Conservation (phyloP, 441 rosid species). For the Syzygium malaccense region DNA sequence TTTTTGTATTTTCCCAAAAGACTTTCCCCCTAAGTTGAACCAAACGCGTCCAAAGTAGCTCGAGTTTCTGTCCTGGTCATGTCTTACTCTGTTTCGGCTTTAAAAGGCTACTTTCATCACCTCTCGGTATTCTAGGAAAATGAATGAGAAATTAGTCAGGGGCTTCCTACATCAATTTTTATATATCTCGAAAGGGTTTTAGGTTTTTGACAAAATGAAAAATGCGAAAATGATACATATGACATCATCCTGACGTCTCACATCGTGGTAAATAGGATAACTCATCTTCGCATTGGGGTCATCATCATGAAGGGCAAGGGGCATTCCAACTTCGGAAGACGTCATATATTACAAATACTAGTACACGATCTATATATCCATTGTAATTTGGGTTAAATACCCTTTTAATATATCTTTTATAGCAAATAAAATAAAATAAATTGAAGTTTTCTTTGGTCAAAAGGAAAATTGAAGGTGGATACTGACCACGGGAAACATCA, state of each 20-base stretch:
- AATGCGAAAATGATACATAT: rapidly evolving
- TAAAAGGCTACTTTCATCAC: background rate
- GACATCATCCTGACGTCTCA: rapidly evolving
- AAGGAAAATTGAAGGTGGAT: background rate
- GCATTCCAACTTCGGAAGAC: background rate
- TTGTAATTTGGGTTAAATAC: background rate
- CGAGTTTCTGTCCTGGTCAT: background rate
- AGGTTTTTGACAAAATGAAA: rapidly evolving
- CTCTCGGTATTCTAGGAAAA: rapidly evolving
- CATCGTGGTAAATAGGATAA: background rate
- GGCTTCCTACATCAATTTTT: rapidly evolving
- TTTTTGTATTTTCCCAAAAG: too few species aligned
- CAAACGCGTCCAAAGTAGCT: background rate
- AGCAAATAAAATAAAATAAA: background rate
- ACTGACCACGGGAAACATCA: background rate
- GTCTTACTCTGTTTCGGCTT: background rate
- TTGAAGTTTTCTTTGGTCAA: background rate
- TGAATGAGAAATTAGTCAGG: rapidly evolving
- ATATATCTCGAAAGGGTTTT: rapidly evolving
- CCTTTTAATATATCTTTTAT: background rate
- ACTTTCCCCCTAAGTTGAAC: too few species aligned
- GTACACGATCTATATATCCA: background rate
- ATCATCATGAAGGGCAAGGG: background rate
- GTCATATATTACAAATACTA: background rate
- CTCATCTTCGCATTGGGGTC: background rate